phyloP scores from a whole-genome alignment of 1,284 basidiomycete species.

The Lentinula novae-zelandiae region DNA sequence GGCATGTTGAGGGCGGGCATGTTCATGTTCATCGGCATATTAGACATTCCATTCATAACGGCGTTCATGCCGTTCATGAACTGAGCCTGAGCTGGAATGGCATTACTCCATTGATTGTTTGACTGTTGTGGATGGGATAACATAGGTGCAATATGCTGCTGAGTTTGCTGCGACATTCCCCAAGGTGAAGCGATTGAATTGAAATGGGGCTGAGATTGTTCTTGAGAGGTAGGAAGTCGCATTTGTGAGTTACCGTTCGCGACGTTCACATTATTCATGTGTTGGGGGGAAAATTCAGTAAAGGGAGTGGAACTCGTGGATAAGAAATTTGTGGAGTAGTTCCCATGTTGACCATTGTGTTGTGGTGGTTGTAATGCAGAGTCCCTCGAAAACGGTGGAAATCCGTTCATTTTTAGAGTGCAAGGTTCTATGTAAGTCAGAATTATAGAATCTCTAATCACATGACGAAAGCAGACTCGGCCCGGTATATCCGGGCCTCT shows the following conservation, averaged over 20 bases:
- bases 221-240: slow-evolving; percentile 14
- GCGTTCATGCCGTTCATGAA: slow-evolving; percentile 15
- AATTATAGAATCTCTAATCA: background rate
- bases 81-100: slow-evolving; percentile 16
- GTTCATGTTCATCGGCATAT: slow-evolving; percentile 19
- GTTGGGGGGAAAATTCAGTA: slow-evolving; percentile 23
- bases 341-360: slow-evolving; percentile 20
- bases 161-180: slow-evolving; percentile 12
- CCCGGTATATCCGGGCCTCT: background rate
- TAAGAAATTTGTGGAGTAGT: slow-evolving; percentile 23
- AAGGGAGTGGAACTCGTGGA: slow-evolving; percentile 31
- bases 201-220: background rate
- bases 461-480: background rate
- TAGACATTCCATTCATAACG: slow-evolving; percentile 30
- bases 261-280: slow-evolving; percentile 6
- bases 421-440: background rate
- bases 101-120: slow-evolving; percentile 10
- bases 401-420: background rate
- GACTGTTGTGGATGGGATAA: slow-evolving; percentile 5
- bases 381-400: background rate
- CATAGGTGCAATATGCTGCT: slow-evolving; percentile 11
- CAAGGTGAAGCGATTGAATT: slow-evolving; percentile 13
- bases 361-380: slow-evolving; percentile 15
- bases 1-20: slow-evolving; percentile 32
- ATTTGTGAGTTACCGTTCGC: slow-evolving; percentile 7